Evolutionary conservation across 176 grass and related monocot species (phyloP).

Genomic region (Leersia perrieri): DNA sequence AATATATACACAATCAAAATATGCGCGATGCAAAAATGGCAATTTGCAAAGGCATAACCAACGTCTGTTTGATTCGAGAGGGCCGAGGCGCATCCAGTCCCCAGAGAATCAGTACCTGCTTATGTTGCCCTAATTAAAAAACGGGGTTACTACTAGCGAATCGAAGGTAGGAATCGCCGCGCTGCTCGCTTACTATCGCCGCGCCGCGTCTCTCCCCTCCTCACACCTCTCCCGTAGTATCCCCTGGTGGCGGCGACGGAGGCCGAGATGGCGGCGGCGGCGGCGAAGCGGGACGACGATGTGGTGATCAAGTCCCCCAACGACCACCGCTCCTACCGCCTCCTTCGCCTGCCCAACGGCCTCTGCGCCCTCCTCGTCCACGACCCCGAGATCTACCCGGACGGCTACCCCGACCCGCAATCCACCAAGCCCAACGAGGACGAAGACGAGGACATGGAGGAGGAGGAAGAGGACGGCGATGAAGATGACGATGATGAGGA

Average conservation of each 20-base stretch:
- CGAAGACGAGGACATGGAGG: slow-evolving; percentile 27
- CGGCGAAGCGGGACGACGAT: slow-evolving; percentile 39
- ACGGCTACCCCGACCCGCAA: slow-evolving; percentile 25
- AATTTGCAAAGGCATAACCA: not conserved
- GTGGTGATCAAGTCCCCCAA: slow-evolving; percentile 77
- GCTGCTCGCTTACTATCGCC: slow-evolving; percentile 12
- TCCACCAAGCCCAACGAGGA: slow-evolving; percentile 16
- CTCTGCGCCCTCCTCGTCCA: slow-evolving; percentile 74
- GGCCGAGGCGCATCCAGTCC: not conserved
- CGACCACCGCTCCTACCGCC: slow-evolving; percentile 72
- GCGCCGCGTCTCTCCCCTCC: not conserved
- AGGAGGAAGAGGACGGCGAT: slow-evolving; percentile 27
- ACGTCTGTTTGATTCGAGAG: not conserved
- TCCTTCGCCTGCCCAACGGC: slow-evolving; percentile 73
- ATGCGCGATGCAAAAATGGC: too few relatives aligned
- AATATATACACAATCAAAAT: too few relatives aligned
- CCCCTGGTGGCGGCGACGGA: slow-evolving; percentile 12
- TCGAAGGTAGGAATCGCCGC: not conserved
- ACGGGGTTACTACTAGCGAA: slow-evolving; percentile 18
- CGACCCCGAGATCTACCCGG: slow-evolving; percentile 86
- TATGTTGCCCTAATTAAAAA: slow-evolving; percentile 32
- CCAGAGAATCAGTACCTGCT: not conserved
- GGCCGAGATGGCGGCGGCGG: slow-evolving; percentile 40
- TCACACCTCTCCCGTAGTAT: not conserved
- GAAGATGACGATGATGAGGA: slow-evolving; percentile 42